Conservation (phyloP, 2,329 filamentous ascomycete genomes). For the Colletotrichum gloeosporioides region DNA sequence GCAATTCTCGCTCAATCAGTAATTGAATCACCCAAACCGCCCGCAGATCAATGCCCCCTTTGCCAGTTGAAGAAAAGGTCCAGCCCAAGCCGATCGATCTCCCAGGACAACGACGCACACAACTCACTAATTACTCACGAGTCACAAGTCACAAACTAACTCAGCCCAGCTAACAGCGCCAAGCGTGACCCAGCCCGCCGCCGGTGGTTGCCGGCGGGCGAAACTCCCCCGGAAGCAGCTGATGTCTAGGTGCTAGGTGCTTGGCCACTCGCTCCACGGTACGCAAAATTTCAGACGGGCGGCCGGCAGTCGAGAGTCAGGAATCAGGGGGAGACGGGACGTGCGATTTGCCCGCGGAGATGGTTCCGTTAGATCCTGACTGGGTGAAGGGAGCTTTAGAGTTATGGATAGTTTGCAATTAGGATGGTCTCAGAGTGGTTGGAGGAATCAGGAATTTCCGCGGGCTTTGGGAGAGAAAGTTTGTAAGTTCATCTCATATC, state of each 20-base stretch:
- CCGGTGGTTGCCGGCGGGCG: neutral
- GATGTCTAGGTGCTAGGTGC: neutral
- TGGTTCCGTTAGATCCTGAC: neutral
- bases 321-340: neutral
- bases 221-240: neutral
- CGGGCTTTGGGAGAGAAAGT: neutral
- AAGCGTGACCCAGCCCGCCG: neutral
- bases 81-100: neutral
- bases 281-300: neutral
- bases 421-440: neutral
- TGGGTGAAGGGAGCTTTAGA: neutral
- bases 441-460: neutral
- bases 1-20: neutral
- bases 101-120: neutral
- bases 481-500: neutral
- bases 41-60: neutral
- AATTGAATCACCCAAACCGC: neutral
- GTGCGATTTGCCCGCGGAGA: neutral
- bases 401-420: neutral
- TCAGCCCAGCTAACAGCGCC: neutral
- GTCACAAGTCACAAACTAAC: neutral
- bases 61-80: neutral
- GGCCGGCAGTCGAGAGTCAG: neutral
- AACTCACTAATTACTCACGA: neutral
- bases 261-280: neutral